Percentiles rank a stretch among this genome's conserved stretches.
Evolutionary conservation across 2,329 filamentous ascomycete species (phyloP).

Genomic region (Gnomoniopsis sp.): DNA sequence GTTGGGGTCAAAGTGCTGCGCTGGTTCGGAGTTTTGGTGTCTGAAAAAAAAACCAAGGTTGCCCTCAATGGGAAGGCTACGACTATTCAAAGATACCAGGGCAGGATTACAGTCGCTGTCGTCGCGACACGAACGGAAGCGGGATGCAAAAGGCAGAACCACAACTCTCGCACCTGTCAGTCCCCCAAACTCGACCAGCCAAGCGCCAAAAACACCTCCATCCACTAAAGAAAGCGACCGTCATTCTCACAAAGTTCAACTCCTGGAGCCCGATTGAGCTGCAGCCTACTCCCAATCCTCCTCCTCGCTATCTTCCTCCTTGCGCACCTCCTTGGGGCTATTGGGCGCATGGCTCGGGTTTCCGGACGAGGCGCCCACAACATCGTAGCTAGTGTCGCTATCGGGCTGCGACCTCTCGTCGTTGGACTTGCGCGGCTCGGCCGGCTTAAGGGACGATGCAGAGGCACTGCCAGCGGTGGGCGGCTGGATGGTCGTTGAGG

Average conservation of each 20-base stretch:
- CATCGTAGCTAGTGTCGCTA: conserved; percentile 93
- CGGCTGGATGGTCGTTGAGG: conserved; percentile 60
- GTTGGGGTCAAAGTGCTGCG: background rate
- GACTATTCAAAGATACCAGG: conserved; percentile 1
- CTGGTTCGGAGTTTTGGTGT: background rate
- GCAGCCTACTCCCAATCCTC: conserved; percentile 71
- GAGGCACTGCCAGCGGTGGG: conserved; percentile 33
- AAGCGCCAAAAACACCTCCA: conserved; percentile 2
- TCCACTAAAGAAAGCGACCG: background rate
- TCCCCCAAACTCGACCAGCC: background rate
- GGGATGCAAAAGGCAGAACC: background rate
- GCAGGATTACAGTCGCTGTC: background rate
- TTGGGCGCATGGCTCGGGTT: conserved; percentile 73
- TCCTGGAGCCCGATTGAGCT: background rate
- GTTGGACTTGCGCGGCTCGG: conserved; percentile 69
- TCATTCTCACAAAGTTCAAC: too few species aligned
- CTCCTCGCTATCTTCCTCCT: conserved; percentile 63
- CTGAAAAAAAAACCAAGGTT: background rate
- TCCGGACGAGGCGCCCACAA: conserved; percentile 76
- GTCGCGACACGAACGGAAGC: background rate
- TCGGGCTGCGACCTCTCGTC: conserved; percentile 88
- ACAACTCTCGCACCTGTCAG: background rate
- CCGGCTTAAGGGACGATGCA: conserved; percentile 50
- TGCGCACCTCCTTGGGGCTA: conserved; percentile 56
- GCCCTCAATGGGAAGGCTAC: background rate